phyloP scores from a whole-genome alignment of 2,329 filamentous ascomycete species.

The Alternaria sp. region DNA sequence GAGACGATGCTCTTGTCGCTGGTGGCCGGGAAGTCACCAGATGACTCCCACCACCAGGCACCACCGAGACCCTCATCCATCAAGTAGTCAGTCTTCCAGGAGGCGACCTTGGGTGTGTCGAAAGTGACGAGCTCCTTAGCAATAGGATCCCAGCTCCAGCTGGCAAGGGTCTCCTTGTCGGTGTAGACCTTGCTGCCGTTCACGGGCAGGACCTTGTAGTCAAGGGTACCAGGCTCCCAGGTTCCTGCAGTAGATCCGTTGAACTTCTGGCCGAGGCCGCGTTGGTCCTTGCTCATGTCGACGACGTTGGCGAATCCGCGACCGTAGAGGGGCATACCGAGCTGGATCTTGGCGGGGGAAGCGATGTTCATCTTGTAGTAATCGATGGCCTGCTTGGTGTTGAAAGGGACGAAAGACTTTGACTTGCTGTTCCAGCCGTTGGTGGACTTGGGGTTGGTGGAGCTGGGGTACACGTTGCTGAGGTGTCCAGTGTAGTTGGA shows the following conservation, averaged over 20 bases:
- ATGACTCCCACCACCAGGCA: slow-evolving; percentile 42
- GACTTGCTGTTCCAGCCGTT: slow-evolving; percentile 17
- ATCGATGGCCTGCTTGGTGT: slow-evolving; percentile 32
- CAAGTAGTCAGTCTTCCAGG: slow-evolving; percentile 33
- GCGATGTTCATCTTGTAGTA: slow-evolving; percentile 32
- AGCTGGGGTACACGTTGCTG: slow-evolving; percentile 35
- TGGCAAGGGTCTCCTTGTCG: slow-evolving; percentile 25
- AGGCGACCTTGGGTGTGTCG: slow-evolving; percentile 33
- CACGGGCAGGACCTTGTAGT: slow-evolving; percentile 37
- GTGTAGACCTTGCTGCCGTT: slow-evolving; percentile 27
- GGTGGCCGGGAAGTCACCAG: slow-evolving; percentile 21
- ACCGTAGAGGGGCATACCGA: slow-evolving; percentile 41
- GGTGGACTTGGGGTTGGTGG: slow-evolving; percentile 25
- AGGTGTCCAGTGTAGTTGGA: slow-evolving; percentile 66
- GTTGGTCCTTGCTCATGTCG: slow-evolving; percentile 31
- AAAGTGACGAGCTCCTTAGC: slow-evolving; percentile 31
- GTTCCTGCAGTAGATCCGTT: slow-evolving; percentile 33
- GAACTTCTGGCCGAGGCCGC: slow-evolving; percentile 56
- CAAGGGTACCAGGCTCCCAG: slow-evolving; percentile 34
- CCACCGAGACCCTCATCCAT: slow-evolving; percentile 34
- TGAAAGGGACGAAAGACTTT: slow-evolving; percentile 21
- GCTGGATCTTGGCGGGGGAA: slow-evolving; percentile 28
- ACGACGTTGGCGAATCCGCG: slow-evolving; percentile 35
- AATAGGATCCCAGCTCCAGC: slow-evolving; percentile 30
- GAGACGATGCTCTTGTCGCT: slow-evolving; percentile 28